Base-by-base conservation (phyloP, 2,329 filamentous ascomycete species). In the Xylariomycetidae sp. region DNA sequence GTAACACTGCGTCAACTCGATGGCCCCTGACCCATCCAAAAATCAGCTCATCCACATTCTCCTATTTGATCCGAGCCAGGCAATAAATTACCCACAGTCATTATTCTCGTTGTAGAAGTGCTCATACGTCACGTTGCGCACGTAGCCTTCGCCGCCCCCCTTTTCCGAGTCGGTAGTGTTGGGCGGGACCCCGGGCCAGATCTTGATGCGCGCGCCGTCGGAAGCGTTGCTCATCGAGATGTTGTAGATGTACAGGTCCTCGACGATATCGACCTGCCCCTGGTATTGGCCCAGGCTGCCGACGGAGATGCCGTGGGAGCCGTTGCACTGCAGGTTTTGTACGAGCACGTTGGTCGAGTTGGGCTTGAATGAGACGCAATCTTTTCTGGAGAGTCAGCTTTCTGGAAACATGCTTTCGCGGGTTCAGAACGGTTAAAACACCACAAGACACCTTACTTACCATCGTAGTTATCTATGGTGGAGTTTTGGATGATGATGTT, bases 401-500 rank as follows among this genome's bases (percentile, higher is more conserved):
- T n/a, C n/a, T n/a, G n/a, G n/a, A n/a, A n/a, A n/a, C n/a, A n/a
- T n/a, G n/a, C n/a, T n/a, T n/a, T n/a, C n/a, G n/a, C n/a, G n/a
- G n/a, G n/a, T n/a, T n/a, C n/a, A n/a, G n/a, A n/a, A n/a, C n/a
- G n/a, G n/a, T n/a, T n/a, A n/a, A n/a, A n/a, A n/a, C n/a, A n/a
- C n/a, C n/a, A n/a, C n/a, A n/a, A n/a, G n/a, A n/a, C n/a, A n/a
- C n/a, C n/a, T n/a, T n/a, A 38, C 50, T 49, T 49, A 65, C 64
- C 77, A 51, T 85, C 80, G 23, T 78, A 77, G 43, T 82, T 83
- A 51, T 77, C 67, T 38, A 85, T 70, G 20, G 74, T 59, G 1
- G 71, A 78, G 54, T 83, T 75, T 51, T 81, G 74, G 30, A 83
- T 81, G 2, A 77, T 69, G 31, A 82, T 68, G 33, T 74, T 74